Conservation (phyloP, 768 basidiomycete species). For the Auriscalpium vulgare region DNA sequence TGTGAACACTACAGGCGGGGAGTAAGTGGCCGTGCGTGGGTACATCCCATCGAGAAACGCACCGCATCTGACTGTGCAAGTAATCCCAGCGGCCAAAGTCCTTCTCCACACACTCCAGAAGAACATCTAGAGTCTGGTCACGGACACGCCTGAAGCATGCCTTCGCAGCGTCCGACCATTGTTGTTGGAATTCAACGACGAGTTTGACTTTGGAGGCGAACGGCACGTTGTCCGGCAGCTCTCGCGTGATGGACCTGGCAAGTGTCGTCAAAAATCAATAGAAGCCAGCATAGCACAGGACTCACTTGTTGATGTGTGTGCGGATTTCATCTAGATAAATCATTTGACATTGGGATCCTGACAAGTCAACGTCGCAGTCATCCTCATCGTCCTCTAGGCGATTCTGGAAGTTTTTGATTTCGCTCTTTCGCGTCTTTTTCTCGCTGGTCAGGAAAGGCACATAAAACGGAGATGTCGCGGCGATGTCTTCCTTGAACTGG, state of each 20-base stretch:
- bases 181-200: neutral
- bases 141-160: neutral
- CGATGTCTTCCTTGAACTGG: conserved; percentile 25
- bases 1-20: neutral
- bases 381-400: neutral
- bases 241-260: neutral
- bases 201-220: neutral
- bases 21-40: too few relatives aligned
- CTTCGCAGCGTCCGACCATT: neutral
- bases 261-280: neutral
- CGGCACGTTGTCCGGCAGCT: neutral
- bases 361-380: neutral
- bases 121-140: neutral
- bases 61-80: neutral
- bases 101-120: neutral
- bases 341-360: too few relatives aligned
- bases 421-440: neutral
- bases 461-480: conserved; percentile 29
- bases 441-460: conserved; percentile 13
- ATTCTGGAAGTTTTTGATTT: neutral
- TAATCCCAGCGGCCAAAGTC: neutral
- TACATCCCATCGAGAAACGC: neutral
- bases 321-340: neutral
- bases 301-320: neutral
- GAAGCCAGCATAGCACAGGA: neutral